Evolutionary conservation across 1,284 basidiomycete species (phyloP).

Genomic region (Rhodotorula sp.): DNA sequence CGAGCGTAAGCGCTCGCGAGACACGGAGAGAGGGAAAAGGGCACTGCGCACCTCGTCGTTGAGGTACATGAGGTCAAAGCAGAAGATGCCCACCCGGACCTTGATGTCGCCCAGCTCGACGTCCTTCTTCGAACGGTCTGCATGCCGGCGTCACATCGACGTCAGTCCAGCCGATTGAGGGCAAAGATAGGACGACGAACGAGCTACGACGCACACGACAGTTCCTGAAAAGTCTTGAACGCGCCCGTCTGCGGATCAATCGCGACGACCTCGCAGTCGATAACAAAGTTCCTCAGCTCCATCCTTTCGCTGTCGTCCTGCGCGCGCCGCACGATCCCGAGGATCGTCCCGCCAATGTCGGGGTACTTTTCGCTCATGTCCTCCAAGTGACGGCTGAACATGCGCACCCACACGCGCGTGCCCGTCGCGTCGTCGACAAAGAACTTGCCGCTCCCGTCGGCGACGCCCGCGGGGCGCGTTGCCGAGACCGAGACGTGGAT

Average conservation of each 20-base stretch:
- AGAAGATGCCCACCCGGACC: constrained; percentile 60
- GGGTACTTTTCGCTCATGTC: constrained; percentile 67
- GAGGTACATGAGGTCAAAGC: constrained; percentile 60
- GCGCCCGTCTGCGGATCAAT: constrained; percentile 67
- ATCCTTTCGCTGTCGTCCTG: constrained; percentile 38
- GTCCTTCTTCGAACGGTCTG: constrained; percentile 75
- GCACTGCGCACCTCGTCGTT: constrained; percentile 55
- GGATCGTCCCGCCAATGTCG: constrained; percentile 67
- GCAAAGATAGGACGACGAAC: not conserved
- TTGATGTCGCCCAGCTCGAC: constrained; percentile 66
- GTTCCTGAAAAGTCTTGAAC: constrained; percentile 78
- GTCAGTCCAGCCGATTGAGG: too few species aligned
- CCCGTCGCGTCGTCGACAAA: constrained; percentile 11
- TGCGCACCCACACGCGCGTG: constrained; percentile 59
- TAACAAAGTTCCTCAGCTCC: constrained; percentile 40
- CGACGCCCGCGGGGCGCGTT: constrained; percentile 17
- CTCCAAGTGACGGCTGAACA: constrained; percentile 87
- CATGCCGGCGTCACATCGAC: not conserved
- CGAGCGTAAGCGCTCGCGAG: not conserved
- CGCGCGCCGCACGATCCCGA: constrained; percentile 48
- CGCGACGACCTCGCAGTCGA: constrained; percentile 58
- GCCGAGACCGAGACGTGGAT: constrained; percentile 61
- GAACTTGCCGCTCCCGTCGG: constrained; percentile 10
- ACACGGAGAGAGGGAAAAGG: too few species aligned
- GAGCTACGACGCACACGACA: constrained; percentile 57